Evolutionary conservation across 78 protist genomes (phyloP).

Genomic region (Speleostelium caveatum): DNA sequence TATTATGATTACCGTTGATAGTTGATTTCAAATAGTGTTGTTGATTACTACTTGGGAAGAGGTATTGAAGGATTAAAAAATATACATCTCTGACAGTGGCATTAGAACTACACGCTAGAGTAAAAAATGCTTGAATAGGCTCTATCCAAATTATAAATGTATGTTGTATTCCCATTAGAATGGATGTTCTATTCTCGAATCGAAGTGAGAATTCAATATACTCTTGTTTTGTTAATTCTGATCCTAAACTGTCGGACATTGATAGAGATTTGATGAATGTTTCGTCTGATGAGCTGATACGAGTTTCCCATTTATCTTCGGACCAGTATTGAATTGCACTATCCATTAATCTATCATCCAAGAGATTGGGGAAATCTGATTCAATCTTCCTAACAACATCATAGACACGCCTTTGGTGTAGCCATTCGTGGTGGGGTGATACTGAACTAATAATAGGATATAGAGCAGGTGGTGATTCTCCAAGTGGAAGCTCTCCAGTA

Average conservation of each 20-base stretch:
- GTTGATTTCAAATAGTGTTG: too few relatives aligned
- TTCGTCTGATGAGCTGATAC: constrained; percentile 37
- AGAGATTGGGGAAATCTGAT: constrained; percentile 33
- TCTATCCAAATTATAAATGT: constrained; percentile 45
- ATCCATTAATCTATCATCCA: constrained; percentile 5
- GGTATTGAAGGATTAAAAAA: constrained; percentile 44
- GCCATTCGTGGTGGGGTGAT: neutral
- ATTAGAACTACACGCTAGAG: constrained; percentile 23
- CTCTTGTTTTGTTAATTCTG: constrained; percentile 57
- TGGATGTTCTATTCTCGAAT: constrained; percentile 48
- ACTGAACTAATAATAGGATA: neutral
- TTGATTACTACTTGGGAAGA: constrained; percentile 1
- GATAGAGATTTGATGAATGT: constrained; percentile 13
- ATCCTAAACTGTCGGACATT: constrained; percentile 54
- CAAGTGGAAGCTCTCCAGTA: too few relatives aligned
- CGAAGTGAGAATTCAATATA: constrained; percentile 64
- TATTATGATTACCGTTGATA: neutral
- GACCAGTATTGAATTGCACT: neutral
- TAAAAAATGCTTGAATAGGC: constrained; percentile 66
- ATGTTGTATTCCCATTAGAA: constrained; percentile 24
- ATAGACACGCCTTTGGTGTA: constrained; percentile 22
- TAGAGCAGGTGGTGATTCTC: neutral
- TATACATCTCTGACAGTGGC: constrained; percentile 55
- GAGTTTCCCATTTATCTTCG: constrained; percentile 62
- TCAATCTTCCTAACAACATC: constrained; percentile 57